Percentiles rank a stretch among this genome's conserved stretches.
phyloP scores from a whole-genome alignment of 768 basidiomycete genomes.

The Mycena latifolia region DNA sequence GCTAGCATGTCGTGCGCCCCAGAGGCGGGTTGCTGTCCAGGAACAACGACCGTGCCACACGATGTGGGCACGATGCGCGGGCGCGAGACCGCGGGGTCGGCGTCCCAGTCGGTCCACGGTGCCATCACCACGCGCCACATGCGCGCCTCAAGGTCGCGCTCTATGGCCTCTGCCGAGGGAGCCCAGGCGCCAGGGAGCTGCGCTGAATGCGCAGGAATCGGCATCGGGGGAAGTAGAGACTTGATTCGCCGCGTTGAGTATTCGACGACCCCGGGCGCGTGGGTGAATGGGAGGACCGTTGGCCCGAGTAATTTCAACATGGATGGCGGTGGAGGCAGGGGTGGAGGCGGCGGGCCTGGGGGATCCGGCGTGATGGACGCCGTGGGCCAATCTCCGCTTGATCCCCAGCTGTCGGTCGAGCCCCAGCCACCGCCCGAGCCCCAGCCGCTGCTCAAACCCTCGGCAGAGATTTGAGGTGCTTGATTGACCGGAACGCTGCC shows the following conservation, averaged over 20 bases:
- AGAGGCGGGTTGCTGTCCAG: too few relatives aligned
- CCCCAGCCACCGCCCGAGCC: not conserved
- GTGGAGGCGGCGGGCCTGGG: too few relatives aligned
- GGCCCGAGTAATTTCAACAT: constrained; percentile 65
- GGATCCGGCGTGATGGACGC: not conserved
- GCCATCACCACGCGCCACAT: constrained; percentile 42
- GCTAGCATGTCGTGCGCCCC: constrained; percentile 18
- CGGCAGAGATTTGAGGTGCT: not conserved
- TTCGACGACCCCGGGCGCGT: constrained; percentile 76
- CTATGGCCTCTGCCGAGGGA: constrained; percentile 47
- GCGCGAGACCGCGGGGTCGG: not conserved
- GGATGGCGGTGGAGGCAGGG: constrained; percentile 27
- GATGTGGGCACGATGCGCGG: too few relatives aligned
- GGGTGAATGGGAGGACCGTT: constrained; percentile 69
- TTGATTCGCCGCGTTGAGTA: constrained; percentile 70
- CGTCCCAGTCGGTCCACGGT: constrained; percentile 35
- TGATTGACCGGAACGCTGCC: too few relatives aligned
- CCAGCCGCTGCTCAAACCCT: not conserved
- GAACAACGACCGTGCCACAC: too few relatives aligned
- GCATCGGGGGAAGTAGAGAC: constrained; percentile 45
- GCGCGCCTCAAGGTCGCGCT: constrained; percentile 46
- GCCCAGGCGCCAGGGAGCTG: constrained; percentile 16
- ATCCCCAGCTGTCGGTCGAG: not conserved
- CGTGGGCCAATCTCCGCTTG: too few relatives aligned
- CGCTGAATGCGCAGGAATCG: too few relatives aligned